phyloP scores from a whole-genome alignment of 768 basidiomycete species.

The Ramaria sp. region DNA sequence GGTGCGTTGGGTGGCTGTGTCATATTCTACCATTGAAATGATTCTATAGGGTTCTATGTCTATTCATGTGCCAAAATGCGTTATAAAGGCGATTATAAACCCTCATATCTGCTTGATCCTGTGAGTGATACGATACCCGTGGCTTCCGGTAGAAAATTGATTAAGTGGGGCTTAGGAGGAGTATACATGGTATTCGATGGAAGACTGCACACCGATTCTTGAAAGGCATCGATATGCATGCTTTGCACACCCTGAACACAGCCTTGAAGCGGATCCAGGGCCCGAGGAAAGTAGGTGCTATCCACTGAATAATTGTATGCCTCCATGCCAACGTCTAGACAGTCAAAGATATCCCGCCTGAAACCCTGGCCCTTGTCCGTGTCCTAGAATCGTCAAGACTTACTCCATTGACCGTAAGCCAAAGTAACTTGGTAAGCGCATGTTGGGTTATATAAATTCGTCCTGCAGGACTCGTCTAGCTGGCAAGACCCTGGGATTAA shows the following conservation, averaged over 20 bases:
- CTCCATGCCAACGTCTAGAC: not conserved
- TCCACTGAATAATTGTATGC: not conserved
- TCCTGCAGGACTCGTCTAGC: conserved; percentile 8
- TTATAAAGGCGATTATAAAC: conserved; percentile 89
- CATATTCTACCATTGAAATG: not conserved
- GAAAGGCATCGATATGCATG: conserved; percentile 58
- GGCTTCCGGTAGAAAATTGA: not conserved
- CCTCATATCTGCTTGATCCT: conserved; percentile 83
- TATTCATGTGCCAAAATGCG: conserved; percentile 90
- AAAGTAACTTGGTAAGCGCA: not conserved
- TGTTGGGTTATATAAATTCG: not conserved
- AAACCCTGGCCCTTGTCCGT: not conserved
- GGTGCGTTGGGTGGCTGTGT: conserved; percentile 35
- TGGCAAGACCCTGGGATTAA: conserved; percentile 12
- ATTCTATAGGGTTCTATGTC: conserved; percentile 73
- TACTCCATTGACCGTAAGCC: not conserved
- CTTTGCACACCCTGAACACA: conserved; percentile 57
- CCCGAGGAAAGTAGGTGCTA: not conserved
- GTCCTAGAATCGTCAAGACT: not conserved
- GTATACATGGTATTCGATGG: conserved; percentile 65
- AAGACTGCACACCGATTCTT: conserved; percentile 47
- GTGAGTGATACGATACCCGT: conserved; percentile 28
- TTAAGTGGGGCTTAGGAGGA: conserved; percentile 43
- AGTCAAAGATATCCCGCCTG: not conserved
- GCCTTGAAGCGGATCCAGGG: conserved; percentile 25